These are phyloP conservation scores for Chlamydomonas reinhardtii DNA, from an alignment of 163 green algal genomes.

Conservation along the genomic window DNA sequence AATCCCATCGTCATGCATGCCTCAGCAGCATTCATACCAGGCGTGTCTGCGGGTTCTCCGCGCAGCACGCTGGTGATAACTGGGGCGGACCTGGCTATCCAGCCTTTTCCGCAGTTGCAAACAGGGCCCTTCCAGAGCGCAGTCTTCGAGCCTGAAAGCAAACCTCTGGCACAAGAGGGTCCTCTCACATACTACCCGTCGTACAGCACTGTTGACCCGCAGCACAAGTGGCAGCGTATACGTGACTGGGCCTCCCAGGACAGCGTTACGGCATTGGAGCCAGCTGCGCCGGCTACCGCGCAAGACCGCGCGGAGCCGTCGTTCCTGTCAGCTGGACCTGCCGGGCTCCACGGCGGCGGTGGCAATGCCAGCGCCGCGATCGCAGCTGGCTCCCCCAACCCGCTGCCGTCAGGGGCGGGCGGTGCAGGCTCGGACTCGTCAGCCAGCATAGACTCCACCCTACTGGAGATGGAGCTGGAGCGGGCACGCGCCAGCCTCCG, in stretches of 20 bases:
- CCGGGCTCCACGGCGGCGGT: too few relatives aligned
- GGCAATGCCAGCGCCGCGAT: too few relatives aligned
- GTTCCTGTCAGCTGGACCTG: too few relatives aligned
- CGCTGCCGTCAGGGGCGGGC: too few relatives aligned
- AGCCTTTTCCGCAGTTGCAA: background rate
- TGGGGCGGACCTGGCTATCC: conserved; percentile 22
- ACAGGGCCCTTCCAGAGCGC: background rate
- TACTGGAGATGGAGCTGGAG: conserved; percentile 46
- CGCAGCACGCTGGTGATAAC: conserved; percentile 21
- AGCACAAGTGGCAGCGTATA: conserved; percentile 67
- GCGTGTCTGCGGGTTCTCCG: background rate
- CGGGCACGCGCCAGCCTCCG: conserved; percentile 31
- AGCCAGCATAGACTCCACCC: conserved; percentile 44
- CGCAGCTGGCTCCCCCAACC: too few relatives aligned
- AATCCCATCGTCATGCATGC: too few relatives aligned
- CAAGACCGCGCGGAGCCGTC: too few relatives aligned
- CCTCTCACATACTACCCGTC: conserved; percentile 53
- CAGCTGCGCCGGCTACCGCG: too few relatives aligned
- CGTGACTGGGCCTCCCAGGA: conserved; percentile 60
- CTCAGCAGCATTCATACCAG: background rate
- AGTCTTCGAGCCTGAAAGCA: background rate
- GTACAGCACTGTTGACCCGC: conserved; percentile 56
- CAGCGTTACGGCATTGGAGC: conserved; percentile 24
- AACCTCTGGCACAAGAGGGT: conserved; percentile 48
- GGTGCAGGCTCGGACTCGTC: background rate